phyloP scores from a whole-genome alignment of 2,329 filamentous ascomycete genomes.

The Ophiosphaerella herpotricha region DNA sequence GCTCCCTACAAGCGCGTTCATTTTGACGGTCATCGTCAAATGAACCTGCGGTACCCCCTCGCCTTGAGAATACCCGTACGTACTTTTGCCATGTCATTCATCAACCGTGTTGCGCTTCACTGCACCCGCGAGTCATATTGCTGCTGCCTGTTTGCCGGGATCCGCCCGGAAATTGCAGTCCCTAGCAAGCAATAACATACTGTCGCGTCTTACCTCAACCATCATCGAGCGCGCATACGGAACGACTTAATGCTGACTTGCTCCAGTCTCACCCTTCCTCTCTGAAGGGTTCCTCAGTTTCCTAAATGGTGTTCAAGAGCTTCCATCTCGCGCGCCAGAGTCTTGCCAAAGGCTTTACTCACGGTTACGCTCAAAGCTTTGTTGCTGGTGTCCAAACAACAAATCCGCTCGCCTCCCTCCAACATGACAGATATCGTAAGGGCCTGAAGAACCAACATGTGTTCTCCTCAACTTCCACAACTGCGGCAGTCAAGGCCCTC shows the following conservation, averaged over 20 bases:
- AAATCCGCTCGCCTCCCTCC: conserved; percentile 59
- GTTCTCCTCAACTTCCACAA: conserved; percentile 61
- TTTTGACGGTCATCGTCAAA: conserved; percentile 93
- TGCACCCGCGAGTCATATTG: conserved; percentile 17
- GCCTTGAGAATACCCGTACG: conserved; percentile 68
- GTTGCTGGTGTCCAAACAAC: conserved; percentile 79
- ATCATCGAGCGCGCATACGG: conserved; percentile 17
- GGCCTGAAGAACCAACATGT: conserved; percentile 71
- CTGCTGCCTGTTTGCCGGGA: conserved; percentile 24
- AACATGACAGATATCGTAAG: conserved; percentile 52
- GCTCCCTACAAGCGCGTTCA: conserved; percentile 72
- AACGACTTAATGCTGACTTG: conserved; percentile 18
- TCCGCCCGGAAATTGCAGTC: neutral
- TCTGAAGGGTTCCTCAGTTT: conserved; percentile 67
- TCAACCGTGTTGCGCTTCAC: conserved; percentile 3
- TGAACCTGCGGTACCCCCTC: conserved; percentile 87
- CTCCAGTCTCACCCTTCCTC: conserved; percentile 54
- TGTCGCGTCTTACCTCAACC: conserved; percentile 15
- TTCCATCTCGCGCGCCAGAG: conserved; percentile 92
- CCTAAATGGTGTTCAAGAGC: conserved; percentile 86
- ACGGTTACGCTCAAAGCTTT: conserved; percentile 97
- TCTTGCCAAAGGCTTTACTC: conserved; percentile 94
- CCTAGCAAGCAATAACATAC: no score
- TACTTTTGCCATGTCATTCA: conserved; percentile 14
- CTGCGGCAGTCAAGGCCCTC: conserved; percentile 43